These are phyloP conservation scores for Zostera marina DNA, from an alignment of 116 monocot genomes.

Conservation along the genomic window DNA sequence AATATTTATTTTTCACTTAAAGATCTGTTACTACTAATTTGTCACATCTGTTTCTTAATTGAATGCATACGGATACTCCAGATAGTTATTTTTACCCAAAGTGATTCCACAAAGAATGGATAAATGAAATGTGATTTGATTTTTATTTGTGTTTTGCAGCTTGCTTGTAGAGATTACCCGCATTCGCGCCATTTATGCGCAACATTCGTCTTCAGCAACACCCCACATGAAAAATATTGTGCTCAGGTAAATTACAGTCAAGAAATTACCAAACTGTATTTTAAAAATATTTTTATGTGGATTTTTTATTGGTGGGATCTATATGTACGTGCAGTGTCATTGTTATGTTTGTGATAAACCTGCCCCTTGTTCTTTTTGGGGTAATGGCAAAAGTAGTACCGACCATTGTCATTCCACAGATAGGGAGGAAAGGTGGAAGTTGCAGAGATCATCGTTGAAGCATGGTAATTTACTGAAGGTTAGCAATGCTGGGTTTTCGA, in stretches of 20 bases:
- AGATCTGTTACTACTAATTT: too few relatives aligned
- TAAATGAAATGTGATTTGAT: too few relatives aligned
- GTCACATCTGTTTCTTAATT: too few relatives aligned
- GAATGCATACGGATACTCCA: too few relatives aligned
- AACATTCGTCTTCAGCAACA: constrained; percentile 45
- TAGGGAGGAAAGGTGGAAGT: constrained; percentile 39
- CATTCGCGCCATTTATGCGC: constrained; percentile 58
- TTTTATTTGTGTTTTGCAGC: constrained; percentile 11
- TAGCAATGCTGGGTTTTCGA: neutral
- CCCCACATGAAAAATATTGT: constrained; percentile 29
- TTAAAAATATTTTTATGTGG: neutral
- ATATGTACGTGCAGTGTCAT: constrained; percentile 44
- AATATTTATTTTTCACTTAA: too few relatives aligned
- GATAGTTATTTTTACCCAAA: too few relatives aligned
- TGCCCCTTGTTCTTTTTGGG: constrained; percentile 65
- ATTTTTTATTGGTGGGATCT: too few relatives aligned
- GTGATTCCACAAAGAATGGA: too few relatives aligned
- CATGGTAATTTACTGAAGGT: neutral
- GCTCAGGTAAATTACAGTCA: neutral
- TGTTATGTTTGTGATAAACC: constrained; percentile 78
- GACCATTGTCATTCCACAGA: constrained; percentile 75
- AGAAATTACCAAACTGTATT: neutral
- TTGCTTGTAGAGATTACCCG: constrained; percentile 67
- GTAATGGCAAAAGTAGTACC: constrained; percentile 8
- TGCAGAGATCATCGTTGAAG: constrained; percentile 28